Evolutionary conservation across 257 asterid species (phyloP).

Genomic region (Rehmannia glutinosa): DNA sequence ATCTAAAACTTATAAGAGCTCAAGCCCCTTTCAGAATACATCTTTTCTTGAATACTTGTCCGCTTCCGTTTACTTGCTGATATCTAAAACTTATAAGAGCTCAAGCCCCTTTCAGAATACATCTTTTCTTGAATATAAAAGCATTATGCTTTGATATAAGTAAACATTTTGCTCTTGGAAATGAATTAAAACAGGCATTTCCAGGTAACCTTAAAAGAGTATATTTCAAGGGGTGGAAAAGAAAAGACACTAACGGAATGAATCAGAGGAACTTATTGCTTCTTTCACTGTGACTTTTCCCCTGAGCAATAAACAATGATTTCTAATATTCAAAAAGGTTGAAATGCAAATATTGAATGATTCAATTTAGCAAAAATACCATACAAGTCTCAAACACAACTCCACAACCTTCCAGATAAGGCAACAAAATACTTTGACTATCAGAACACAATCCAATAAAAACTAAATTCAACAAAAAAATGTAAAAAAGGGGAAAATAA

Average conservation of each 20-base stretch:
- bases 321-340: not conserved
- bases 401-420: not conserved
- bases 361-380: not conserved
- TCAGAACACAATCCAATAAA: not conserved
- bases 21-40: not conserved
- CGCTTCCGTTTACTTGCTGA: not conserved
- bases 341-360: not conserved
- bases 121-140: not conserved
- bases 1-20: slow-evolving; percentile 1
- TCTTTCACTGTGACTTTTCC: not conserved
- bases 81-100: slow-evolving; percentile 1
- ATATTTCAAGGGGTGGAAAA: not conserved
- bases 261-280: not conserved
- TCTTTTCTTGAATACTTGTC: not conserved
- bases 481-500: not conserved
- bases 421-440: not conserved
- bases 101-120: not conserved
- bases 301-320: slow-evolving; percentile 1
- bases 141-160: not conserved
- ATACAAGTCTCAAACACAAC: not conserved
- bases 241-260: not conserved
- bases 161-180: too few relatives aligned
- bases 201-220: not conserved
- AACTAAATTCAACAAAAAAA: slow-evolving; percentile 1
- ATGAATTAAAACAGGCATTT: not conserved